These are phyloP conservation scores for Candida michaelii DNA, from an alignment of 805 yeast species.

Conservation along the genomic window DNA sequence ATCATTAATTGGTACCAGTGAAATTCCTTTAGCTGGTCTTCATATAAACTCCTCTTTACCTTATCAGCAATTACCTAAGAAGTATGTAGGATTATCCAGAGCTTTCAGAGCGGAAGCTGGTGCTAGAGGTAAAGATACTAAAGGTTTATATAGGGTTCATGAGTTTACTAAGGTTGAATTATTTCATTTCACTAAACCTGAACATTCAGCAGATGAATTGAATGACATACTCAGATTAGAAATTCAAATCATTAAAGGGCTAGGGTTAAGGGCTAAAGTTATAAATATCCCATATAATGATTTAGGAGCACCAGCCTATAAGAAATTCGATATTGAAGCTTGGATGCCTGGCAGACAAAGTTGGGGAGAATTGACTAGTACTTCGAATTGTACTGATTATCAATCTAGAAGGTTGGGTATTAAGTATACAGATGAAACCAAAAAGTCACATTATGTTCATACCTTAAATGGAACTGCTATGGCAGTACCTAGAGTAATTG, in stretches of 20 bases:
- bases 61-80: slow-evolving; percentile 46
- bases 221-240: slow-evolving; percentile 67
- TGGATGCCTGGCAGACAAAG: slow-evolving; percentile 96
- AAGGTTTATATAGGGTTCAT: slow-evolving; percentile 91
- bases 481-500: slow-evolving; percentile 89
- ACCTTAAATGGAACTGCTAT: slow-evolving; percentile 94
- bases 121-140: slow-evolving; percentile 88
- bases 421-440: slow-evolving; percentile 40
- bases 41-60: slow-evolving; percentile 53
- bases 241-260: slow-evolving; percentile 54
- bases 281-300: slow-evolving; percentile 88
- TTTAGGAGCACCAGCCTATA: slow-evolving; percentile 89
- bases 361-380: slow-evolving; percentile 92
- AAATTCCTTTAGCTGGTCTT: slow-evolving; percentile 86
- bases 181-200: slow-evolving; percentile 65
- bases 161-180: slow-evolving; percentile 95
- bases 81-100: slow-evolving; percentile 77
- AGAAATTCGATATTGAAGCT: slow-evolving; percentile 91
- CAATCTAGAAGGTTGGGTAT: slow-evolving; percentile 85
- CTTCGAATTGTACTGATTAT: slow-evolving; percentile 90
- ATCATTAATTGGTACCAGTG: slow-evolving; percentile 92
- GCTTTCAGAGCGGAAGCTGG: slow-evolving; percentile 97
- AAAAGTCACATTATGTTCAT: slow-evolving; percentile 55
- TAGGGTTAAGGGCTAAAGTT: slow-evolving; percentile 80
- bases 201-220: slow-evolving; percentile 49